A percentile compares a stretch with the other conserved stretches of the same genome.
Evolutionary conservation across 225 moss, liverwort and hornwort species (phyloP).

Genomic region (Takakia lepidozioides): DNA sequence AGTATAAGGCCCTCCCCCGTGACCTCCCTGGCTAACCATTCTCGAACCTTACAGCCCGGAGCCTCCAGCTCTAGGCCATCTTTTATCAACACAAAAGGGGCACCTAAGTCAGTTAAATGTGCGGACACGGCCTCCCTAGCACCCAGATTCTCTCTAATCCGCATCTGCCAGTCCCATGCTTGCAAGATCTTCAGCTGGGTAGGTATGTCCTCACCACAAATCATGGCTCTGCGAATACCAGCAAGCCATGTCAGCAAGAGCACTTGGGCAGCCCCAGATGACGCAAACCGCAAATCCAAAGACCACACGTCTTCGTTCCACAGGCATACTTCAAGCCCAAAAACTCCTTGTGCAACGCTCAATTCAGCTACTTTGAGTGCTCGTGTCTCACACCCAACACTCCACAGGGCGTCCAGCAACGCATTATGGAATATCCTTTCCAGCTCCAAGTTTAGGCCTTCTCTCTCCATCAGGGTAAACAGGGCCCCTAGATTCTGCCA

Average conservation of each 20-base stretch:
- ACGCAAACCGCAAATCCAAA: slow-evolving; percentile 51
- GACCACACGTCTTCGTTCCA: slow-evolving; percentile 72
- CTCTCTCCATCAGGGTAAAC: slow-evolving; percentile 54
- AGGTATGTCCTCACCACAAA: slow-evolving; percentile 33
- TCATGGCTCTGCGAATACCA: slow-evolving; percentile 47
- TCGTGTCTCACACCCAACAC: slow-evolving; percentile 68
- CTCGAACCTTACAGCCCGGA: slow-evolving; percentile 15
- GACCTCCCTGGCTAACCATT: slow-evolving; percentile 37
- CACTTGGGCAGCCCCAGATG: slow-evolving; percentile 78
- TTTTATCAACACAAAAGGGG: slow-evolving; percentile 46
- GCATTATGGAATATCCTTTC: slow-evolving; percentile 78
- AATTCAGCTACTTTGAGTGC: slow-evolving; percentile 74
- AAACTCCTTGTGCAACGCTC: slow-evolving; percentile 61
- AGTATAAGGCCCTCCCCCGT: slow-evolving; percentile 46
- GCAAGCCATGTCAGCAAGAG: slow-evolving; percentile 81
- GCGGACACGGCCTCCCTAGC: slow-evolving; percentile 70
- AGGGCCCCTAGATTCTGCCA: slow-evolving; percentile 30
- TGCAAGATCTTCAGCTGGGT: slow-evolving; percentile 47
- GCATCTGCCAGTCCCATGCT: slow-evolving; percentile 85
- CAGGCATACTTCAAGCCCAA: slow-evolving; percentile 45
- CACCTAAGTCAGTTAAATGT: slow-evolving; percentile 61
- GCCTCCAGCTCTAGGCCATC: slow-evolving; percentile 50
- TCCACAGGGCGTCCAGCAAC: slow-evolving; percentile 78
- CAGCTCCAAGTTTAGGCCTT: slow-evolving; percentile 78
- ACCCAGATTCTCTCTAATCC: slow-evolving; percentile 64